A percentile compares a stretch with the other conserved stretches of the same genome.
These are phyloP conservation scores for Gossypium gossypioides DNA, from an alignment of 441 rosid genomes.

Conservation along the genomic window DNA sequence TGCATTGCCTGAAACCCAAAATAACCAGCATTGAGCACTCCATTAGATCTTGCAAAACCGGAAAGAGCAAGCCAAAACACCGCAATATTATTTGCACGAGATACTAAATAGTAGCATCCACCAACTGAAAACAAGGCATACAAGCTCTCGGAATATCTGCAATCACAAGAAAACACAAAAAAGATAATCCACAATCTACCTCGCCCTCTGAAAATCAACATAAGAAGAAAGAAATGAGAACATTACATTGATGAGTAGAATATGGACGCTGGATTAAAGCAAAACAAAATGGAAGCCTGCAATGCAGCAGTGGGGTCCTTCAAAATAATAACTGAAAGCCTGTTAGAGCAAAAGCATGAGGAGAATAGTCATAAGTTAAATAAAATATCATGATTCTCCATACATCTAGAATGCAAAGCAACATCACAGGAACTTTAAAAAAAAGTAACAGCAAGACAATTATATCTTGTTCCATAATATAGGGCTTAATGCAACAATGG, in stretches of 20 bases:
- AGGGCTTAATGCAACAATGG: neutral
- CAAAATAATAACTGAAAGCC: slow-evolving; percentile 63
- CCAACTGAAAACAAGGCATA: slow-evolving; percentile 71
- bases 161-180: slow-evolving; percentile 10
- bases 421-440: neutral
- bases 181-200: slow-evolving; percentile 4
- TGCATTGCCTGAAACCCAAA: slow-evolving; percentile 76
- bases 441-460: neutral
- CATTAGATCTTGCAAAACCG: slow-evolving; percentile 84
- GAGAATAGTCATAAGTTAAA: slow-evolving; percentile 16
- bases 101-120: slow-evolving; percentile 58
- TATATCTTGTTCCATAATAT: neutral
- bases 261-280: slow-evolving; percentile 88
- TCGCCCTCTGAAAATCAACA: neutral
- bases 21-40: slow-evolving; percentile 87
- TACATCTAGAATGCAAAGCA: neutral
- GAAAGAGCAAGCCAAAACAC: slow-evolving; percentile 73
- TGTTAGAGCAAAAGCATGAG: slow-evolving; percentile 25
- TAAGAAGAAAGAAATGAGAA: slow-evolving; percentile 13
- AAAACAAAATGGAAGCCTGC: slow-evolving; percentile 59
- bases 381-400: neutral
- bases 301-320: slow-evolving; percentile 58
- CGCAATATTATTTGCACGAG: slow-evolving; percentile 51
- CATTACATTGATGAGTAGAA: slow-evolving; percentile 80
- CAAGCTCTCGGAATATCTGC: slow-evolving; percentile 81